Conservation (phyloP, 1,284 basidiomycete species). For the Pyrrhoderma lamaoense region DNA sequence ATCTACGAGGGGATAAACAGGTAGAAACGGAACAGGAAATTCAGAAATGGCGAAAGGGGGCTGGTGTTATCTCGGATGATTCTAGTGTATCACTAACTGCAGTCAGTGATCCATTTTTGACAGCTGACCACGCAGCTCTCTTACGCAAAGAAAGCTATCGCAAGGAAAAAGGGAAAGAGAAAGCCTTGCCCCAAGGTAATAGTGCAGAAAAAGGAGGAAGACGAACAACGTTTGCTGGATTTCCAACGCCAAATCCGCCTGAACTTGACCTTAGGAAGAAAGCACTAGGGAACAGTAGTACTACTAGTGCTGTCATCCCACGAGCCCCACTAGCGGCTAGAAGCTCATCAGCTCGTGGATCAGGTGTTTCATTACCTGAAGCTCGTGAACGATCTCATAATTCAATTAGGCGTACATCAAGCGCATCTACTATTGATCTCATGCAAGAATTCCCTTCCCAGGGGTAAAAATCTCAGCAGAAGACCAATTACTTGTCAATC, state of each 20-base stretch:
- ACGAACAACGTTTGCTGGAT: slow-evolving; percentile 15
- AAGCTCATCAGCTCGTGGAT: neutral
- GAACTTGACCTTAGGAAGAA: slow-evolving; percentile 12
- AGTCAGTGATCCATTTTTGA: slow-evolving; percentile 7
- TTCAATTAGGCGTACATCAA: slow-evolving; percentile 1
- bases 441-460: slow-evolving; percentile 3
- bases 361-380: neutral
- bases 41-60: too few species aligned
- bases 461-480: slow-evolving; percentile 2
- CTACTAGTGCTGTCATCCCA: neutral
- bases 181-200: neutral
- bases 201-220: slow-evolving; percentile 1
- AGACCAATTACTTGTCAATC: slow-evolving; percentile 9
- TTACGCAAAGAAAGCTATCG: neutral
- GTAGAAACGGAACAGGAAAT: too few species aligned
- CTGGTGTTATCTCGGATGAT: too few species aligned
- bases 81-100: neutral
- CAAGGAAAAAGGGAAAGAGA: slow-evolving; percentile 4
- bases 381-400: neutral
- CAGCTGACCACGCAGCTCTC: neutral
- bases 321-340: neutral
- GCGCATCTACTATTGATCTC: slow-evolving; percentile 13
- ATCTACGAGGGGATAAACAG: too few species aligned
- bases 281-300: neutral
- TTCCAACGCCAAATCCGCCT: slow-evolving; percentile 1